Base-by-base conservation (phyloP, 2,329 filamentous ascomycete genomes). In the Zasmidium citrigriseum region DNA sequence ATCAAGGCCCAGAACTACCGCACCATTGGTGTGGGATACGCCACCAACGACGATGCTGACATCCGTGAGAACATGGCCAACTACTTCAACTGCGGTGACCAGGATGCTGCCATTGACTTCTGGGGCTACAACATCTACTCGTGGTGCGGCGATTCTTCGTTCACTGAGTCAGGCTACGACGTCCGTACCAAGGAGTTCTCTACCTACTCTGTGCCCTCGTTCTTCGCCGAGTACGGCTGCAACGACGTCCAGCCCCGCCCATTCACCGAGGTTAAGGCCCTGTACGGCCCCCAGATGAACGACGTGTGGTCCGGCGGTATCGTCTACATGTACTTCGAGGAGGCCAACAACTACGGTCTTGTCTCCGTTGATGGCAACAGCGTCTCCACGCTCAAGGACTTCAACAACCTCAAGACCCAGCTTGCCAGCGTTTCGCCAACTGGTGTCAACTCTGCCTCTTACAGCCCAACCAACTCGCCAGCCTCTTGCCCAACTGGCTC, bases 101-200 rank as follows among this genome's bases (percentile, higher is more conserved):
- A 81, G 29, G 78, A 81, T 9, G 77, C 78, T 71, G 76, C 89
- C 61, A 96, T 98, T 66, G 95, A 99, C 78, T 98, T 96, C 83
- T 99, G 93, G 90, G 95, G 95, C 59, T 98, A 98, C 88, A 99
- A 99, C 83, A 96, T 98, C 80, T 99, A 99, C 84, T 96, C 93
- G 54, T 99, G 95, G 95, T 99, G 95, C 75, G 95, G 93, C 67
- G 76, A 93, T 68, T 96, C 90, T 72, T 86, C 81, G 70, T 95
- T 89, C 80, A 72, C 81, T 34, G 73, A 82, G 59, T 97, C 95
- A 2, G 91, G 91, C 55, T 99, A 93, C 78, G 82, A 88, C 64
- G 83, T 86, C 57, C 89, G 93, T 75, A 92, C 92, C 67, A 77
- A 90, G 65, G 93, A 97, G 79, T 99, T 97, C 81, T 76, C 82